Evolutionary conservation across 2,329 filamentous ascomycete species (phyloP), one percentile per base, ranked within the genome.

Genomic region (Diaporthe capsici): DNA sequence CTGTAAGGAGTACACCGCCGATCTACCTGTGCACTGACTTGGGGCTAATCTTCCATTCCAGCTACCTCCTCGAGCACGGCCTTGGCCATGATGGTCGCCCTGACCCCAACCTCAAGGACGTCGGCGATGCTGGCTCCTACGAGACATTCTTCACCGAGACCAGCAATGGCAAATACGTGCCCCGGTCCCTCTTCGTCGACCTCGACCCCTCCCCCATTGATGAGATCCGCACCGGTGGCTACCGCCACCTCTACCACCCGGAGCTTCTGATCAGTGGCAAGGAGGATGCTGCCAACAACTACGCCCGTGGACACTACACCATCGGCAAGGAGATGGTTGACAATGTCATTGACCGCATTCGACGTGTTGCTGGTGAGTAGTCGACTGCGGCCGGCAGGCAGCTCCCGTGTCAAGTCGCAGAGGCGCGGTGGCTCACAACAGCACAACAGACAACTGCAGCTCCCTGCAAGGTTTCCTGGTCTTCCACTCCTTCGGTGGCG

Each of bases 281-380:
- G 89, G 92, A 94, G 84, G 92, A 94, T 89, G 92, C 92, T 76
- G 92, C 92, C 86, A 94, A 94, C 87, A 94, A 94, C 88, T 94
- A 94, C 82, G 92, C 92, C 80, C 92, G 92, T 87, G 92, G 92
- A 75, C 92, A 94, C 86, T 94, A 94, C 86, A 94, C 92, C 80
- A 92, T 94, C 80, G 92, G 92, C 86, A 94, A 94, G 89, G 92
- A 94, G 87, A 92, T 93, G 90, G 90, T 93, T 73, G 92, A 94
- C 83, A 89, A 85, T 80, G 92, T 94, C 81, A 90, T 94, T 81
- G 92, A 94, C 81, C 90, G 90, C 80, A 90, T 94, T 79, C 92
- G 92, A 81, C 92, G 92, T 79, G 91, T 93, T 80, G 90, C 89
- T 83, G 92, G 92, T 93, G 83, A 82, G 90, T 83, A 73, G 70